Evolutionary conservation across 306 rosid species (phyloP), one percentile per base, ranked within the genome.

Genomic region (Cucurbita pepo): DNA sequence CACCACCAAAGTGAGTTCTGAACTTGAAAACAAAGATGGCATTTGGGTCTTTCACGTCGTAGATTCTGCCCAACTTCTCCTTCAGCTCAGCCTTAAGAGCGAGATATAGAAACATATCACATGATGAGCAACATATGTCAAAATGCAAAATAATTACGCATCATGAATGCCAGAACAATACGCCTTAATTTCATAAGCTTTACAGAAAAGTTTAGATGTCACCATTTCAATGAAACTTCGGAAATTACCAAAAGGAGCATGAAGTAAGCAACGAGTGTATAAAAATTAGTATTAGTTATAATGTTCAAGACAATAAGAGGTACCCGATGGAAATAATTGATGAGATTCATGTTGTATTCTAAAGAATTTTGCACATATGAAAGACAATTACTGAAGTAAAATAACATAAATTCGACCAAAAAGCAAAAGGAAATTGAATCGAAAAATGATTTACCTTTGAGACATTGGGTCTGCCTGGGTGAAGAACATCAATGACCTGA

Each of bases 1-100:
- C 97, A 75, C 98, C 98, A 69, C 98, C 98, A 79, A 94, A 94
- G 77, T 94, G 88, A 16, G 98, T 94, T 30, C 94, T 76, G 84
- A 94, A 94, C 81, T 89, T 86, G 86, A 89, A 94, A 38, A 90
- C 97, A 45, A 94, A 94, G 36, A 94, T 91, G 0, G 95, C 52
- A 53, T 89, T 94, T 0, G 93, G 76, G 80, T 94, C 97, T 81
- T 89, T 94, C 47, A 87, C 97, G 1, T 90, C 97, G 21, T 90
- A 94, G 74, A 94, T 82, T 21, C 85, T 86, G 7, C 84, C 80
- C 1, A 94, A 76, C 83, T 94, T 90, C 83, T 94, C 98, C 95
- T 94, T 94, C 37, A 94, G 87, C 80, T 94, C 98, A 10, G 92
- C 87, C 98, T 93, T 60, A 4, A 65, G 16, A 12, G 3, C 51